Percentiles rank a stretch among this genome's conserved stretches.
These are phyloP conservation scores for Stephanodiscus minutulus DNA, from an alignment of 108 stramenopile species.

Conservation along the genomic window DNA sequence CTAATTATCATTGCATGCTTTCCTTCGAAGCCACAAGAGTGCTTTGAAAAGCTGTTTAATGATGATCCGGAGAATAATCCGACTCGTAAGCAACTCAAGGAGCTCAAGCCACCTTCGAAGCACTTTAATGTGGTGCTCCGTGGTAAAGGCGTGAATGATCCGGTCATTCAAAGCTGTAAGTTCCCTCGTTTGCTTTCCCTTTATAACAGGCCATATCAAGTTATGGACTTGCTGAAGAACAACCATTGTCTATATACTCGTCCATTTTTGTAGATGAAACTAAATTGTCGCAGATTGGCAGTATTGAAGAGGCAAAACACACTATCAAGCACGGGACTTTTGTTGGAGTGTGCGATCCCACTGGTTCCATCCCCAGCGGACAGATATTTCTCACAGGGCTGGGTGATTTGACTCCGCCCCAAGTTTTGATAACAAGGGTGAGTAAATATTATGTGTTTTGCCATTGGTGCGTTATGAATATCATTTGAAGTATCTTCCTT, in stretches of 20 bases:
- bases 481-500: neutral
- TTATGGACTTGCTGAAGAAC: too few relatives aligned
- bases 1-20: conserved; percentile 12
- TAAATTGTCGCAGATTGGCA: neutral
- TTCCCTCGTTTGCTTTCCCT: too few relatives aligned
- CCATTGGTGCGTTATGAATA: neutral
- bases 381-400: conserved; percentile 11
- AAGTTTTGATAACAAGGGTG: conserved; percentile 4
- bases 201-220: too few relatives aligned
- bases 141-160: neutral
- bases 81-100: neutral
- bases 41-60: neutral
- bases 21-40: neutral
- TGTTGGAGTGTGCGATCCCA: conserved; percentile 15
- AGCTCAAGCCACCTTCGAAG: neutral
- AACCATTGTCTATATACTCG: too few relatives aligned
- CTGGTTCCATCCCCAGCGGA: conserved; percentile 1
- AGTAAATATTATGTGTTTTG: too few relatives aligned
- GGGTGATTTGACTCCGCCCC: neutral
- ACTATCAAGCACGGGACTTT: conserved; percentile 10
- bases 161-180: neutral
- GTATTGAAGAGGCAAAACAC: neutral
- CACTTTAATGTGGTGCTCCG: neutral
- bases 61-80: conserved; percentile 7
- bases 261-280: too few relatives aligned